These are phyloP conservation scores for Saccharomyces paradoxus DNA, from an alignment of 805 yeast genomes.

Conservation along the genomic window DNA sequence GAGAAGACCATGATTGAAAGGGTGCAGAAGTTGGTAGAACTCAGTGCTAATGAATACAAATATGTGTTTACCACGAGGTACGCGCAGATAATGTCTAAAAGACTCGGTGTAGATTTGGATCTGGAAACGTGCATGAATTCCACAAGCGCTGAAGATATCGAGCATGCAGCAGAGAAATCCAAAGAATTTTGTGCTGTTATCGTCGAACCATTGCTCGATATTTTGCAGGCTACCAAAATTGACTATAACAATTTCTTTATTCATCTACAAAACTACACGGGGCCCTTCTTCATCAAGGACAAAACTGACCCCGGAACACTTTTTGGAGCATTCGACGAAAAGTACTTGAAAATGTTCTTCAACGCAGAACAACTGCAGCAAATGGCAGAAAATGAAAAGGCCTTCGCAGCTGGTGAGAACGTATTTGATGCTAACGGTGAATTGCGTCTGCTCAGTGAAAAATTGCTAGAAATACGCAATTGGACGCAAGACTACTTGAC, in stretches of 20 bases:
- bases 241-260: constrained; percentile 80
- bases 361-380: constrained; percentile 11
- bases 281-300: constrained; percentile 28
- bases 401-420: not conserved
- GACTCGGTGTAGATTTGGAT: constrained; percentile 55
- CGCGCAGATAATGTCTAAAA: constrained; percentile 44
- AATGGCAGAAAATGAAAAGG: constrained; percentile 18
- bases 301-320: not conserved
- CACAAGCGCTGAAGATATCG: constrained; percentile 2
- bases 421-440: constrained; percentile 30
- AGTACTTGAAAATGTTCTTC: constrained; percentile 16
- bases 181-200: constrained; percentile 28
- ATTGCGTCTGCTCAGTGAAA: constrained; percentile 31
- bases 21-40: constrained; percentile 56
- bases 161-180: constrained; percentile 7
- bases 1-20: constrained; percentile 46
- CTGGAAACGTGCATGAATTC: constrained; percentile 6
- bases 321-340: constrained; percentile 14
- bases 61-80: constrained; percentile 52
- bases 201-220: constrained; percentile 51
- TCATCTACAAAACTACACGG: constrained; percentile 42
- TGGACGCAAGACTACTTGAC: constrained; percentile 49
- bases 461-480: constrained; percentile 33
- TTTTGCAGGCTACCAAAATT: constrained; percentile 51
- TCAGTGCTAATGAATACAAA: constrained; percentile 59